Evolutionary conservation across 1,139 yeast genomes (phyloP), one percentile per base, ranked within the genome.

Genomic region (Kodamaea sp.): DNA sequence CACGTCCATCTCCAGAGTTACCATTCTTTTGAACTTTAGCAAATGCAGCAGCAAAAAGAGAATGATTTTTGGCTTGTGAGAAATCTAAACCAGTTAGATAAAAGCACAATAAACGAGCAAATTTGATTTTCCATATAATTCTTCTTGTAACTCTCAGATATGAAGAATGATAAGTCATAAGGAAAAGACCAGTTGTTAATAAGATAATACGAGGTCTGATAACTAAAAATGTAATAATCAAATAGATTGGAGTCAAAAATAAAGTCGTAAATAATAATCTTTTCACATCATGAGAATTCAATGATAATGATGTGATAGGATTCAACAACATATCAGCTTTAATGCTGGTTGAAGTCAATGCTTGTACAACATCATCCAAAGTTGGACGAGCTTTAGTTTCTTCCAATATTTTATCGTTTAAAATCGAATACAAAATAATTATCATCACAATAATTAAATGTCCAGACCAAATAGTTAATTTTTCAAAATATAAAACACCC

Each of bases 31-130:
- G 81, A 27, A 78, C 83, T 48, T 81, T 80, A 29, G 82, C 78
- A 57, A 75, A 71, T 5, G 79, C 79, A 10, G 79, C 79, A 2
- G 79, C 78, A 50, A 73, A 76, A 50, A 71, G 59, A 41, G 75
- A 61, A 54, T 67, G 70, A 49, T 70, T 69, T 38, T 63, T 62
- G 24, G 72, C 70, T 43, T 64, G 84, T 51, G 83, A 81, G 57
- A 88, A 84, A 63, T 89, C 95, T 39, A 89, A 70, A 1, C 97
- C 97, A 0, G 97, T 90, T 40, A 87, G 65, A 55, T 88, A 87
- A 58, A 88, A 89, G 42, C 85, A 78, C 8, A 84, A 53, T 36
- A 84, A 60, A 48, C 97, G 73, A 3, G 86, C 79, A 8, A 79
- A 53, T 53, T 84, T 79, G 41, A 92, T 80, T 51, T 84, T 79